A percentile compares a stretch with the other conserved stretches of the same genome.
These are phyloP conservation scores for Benincasa hispida DNA, from an alignment of 306 rosid genomes.

Conservation along the genomic window DNA sequence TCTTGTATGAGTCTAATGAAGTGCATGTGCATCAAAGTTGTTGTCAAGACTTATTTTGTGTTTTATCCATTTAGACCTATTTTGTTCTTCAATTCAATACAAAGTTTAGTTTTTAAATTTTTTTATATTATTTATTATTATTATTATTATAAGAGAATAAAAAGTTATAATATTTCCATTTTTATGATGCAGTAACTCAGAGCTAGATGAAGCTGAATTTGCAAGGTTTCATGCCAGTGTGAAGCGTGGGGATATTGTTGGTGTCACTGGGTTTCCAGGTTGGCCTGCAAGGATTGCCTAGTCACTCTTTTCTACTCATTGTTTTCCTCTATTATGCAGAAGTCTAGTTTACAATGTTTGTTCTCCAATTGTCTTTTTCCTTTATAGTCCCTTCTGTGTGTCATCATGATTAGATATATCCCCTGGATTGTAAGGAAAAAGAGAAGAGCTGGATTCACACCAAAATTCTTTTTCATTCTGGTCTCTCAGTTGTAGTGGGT, in stretches of 20 bases:
- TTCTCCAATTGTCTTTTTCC: neutral
- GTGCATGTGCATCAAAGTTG: neutral
- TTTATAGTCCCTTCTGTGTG: neutral
- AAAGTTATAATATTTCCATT: conserved; percentile 6
- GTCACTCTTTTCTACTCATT: neutral
- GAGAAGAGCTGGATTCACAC: neutral
- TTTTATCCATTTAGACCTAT: neutral
- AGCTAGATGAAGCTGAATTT: conserved; percentile 53
- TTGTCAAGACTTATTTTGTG: neutral
- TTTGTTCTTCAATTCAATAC: neutral
- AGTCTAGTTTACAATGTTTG: neutral
- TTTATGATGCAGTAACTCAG: conserved; percentile 45
- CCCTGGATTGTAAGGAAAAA: neutral
- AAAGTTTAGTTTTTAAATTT: neutral
- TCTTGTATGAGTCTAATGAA: neutral
- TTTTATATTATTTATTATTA: no score
- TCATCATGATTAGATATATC: neutral
- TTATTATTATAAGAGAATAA: no score
- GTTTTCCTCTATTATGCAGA: neutral
- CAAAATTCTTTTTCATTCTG: neutral
- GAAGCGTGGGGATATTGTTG: conserved; percentile 83
- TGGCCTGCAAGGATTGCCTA: neutral
- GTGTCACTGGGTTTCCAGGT: conserved; percentile 87
- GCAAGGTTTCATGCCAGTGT: conserved; percentile 56
- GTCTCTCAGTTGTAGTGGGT: neutral